phyloP scores from a whole-genome alignment of 768 basidiomycete species.

The Trametes villosa region DNA sequence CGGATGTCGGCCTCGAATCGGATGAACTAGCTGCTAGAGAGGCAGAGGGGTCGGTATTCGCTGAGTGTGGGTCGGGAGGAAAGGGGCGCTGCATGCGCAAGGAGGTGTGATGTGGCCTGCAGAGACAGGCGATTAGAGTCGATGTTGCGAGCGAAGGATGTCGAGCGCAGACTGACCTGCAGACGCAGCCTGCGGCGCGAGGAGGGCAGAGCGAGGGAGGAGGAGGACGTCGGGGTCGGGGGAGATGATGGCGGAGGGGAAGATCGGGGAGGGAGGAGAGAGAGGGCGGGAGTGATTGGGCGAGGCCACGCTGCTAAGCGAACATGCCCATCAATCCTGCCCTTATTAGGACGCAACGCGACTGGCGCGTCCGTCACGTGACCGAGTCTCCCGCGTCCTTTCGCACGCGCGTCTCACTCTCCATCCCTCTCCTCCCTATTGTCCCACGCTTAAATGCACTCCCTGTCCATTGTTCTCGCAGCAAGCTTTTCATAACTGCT shows the following conservation, averaged over 20 bases:
- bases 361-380: slow-evolving; percentile 48
- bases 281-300: slow-evolving; percentile 18
- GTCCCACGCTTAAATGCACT: slow-evolving; percentile 10
- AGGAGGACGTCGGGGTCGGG: slow-evolving; percentile 13
- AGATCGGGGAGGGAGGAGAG: slow-evolving; percentile 6
- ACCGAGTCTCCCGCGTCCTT: slow-evolving; percentile 26
- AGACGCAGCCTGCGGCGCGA: background rate
- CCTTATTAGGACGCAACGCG: slow-evolving; percentile 49
- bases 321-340: slow-evolving; percentile 22
- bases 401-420: slow-evolving; percentile 21
- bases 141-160: slow-evolving; percentile 1
- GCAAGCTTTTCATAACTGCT: no score
- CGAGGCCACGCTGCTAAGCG: slow-evolving; percentile 17
- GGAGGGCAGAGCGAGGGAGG: slow-evolving; percentile 10
- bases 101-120: slow-evolving; percentile 23
- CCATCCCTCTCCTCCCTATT: background rate
- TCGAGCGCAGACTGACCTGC: background rate
- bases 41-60: no score
- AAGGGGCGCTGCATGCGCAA: slow-evolving; percentile 13
- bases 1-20: no score
- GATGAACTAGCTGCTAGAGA: no score
- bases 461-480: slow-evolving; percentile 11
- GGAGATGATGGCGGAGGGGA: slow-evolving; percentile 3
- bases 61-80: background rate
- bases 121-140: slow-evolving; percentile 2